Conservation (phyloP, 116 monocot genomes). For the Phalaenopsis hybrid region DNA sequence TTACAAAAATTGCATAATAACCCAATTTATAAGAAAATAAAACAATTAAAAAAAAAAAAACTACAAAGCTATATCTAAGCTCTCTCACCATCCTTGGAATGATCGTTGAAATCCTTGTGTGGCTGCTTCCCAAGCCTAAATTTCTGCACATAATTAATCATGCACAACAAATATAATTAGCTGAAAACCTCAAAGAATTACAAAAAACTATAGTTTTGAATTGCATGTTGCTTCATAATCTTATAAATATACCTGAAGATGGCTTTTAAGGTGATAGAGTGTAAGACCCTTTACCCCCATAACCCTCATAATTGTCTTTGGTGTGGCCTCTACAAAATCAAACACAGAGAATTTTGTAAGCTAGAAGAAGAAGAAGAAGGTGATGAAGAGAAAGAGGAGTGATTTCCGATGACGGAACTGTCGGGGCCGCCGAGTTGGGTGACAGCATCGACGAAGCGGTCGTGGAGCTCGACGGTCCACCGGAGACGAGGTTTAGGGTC, state of each 20-base stretch:
- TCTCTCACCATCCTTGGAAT: conserved; percentile 51
- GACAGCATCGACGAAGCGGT: conserved; percentile 80
- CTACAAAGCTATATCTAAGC: not conserved
- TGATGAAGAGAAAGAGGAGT: not conserved
- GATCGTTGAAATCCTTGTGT: conserved; percentile 70
- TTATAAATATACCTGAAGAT: conserved; percentile 51
- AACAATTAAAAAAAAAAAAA: not conserved
- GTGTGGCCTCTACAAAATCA: conserved; percentile 77
- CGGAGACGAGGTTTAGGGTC: conserved; percentile 84
- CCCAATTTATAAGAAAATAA: not conserved
- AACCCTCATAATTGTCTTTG: conserved; percentile 98
- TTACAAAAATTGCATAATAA: conserved; percentile 2
- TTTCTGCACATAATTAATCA: conserved; percentile 27
- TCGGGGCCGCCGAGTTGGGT: conserved; percentile 87
- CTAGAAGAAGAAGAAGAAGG: not conserved
- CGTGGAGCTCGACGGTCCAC: conserved; percentile 89
- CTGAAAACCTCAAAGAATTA: not conserved
- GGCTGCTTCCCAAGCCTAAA: conserved; percentile 82
- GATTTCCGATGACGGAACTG: conserved; percentile 25
- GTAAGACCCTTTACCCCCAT: conserved; percentile 98
- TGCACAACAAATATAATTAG: not conserved
- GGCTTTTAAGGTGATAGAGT: conserved; percentile 96
- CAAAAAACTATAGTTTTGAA: no score
- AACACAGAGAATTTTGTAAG: not conserved
- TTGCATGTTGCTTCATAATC: no score